Percentiles rank a stretch among this genome's conserved stretches.
phyloP scores from a whole-genome alignment of 768 basidiomycete species.

The Lyophyllum atratum region DNA sequence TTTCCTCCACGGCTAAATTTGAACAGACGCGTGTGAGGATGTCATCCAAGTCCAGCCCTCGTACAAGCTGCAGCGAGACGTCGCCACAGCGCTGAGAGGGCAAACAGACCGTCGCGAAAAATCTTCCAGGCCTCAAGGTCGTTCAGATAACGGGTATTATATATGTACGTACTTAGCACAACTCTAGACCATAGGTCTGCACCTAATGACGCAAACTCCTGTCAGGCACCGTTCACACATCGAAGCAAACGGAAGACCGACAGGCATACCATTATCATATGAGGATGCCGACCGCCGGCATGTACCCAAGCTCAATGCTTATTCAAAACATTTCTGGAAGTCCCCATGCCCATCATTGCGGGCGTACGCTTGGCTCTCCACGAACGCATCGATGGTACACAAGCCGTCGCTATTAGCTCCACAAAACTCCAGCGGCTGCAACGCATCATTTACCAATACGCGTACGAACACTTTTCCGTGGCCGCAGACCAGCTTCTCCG shows the following conservation, averaged over 20 bases:
- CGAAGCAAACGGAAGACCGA: not conserved
- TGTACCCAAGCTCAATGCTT: too few relatives aligned
- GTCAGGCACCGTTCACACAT: not conserved
- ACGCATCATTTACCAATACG: conserved; percentile 76
- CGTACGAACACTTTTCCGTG: conserved; percentile 48
- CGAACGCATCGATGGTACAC: conserved; percentile 66
- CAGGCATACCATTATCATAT: not conserved
- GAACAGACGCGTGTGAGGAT: not conserved
- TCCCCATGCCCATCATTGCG: conserved; percentile 69
- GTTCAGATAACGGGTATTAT: too few relatives aligned
- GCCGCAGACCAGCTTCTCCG: conserved; percentile 66
- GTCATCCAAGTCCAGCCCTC: too few relatives aligned
- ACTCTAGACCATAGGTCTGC: not conserved
- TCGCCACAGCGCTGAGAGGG: too few relatives aligned
- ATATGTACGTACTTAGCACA: not conserved
- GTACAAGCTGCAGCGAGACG: too few relatives aligned
- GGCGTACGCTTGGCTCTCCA: conserved; percentile 72
- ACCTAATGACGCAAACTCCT: not conserved
- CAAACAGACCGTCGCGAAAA: too few relatives aligned
- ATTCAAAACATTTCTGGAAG: conserved; percentile 61
- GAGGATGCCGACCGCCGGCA: not conserved
- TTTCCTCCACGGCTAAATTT: not conserved
- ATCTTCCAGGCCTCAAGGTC: too few relatives aligned
- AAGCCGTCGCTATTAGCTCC: conserved; percentile 52
- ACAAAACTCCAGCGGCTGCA: conserved; percentile 67